A percentile compares a stretch with the other conserved stretches of the same genome.
Evolutionary conservation across 208 protist species (phyloP).

Genomic region (Tritrichomonas foetus): DNA sequence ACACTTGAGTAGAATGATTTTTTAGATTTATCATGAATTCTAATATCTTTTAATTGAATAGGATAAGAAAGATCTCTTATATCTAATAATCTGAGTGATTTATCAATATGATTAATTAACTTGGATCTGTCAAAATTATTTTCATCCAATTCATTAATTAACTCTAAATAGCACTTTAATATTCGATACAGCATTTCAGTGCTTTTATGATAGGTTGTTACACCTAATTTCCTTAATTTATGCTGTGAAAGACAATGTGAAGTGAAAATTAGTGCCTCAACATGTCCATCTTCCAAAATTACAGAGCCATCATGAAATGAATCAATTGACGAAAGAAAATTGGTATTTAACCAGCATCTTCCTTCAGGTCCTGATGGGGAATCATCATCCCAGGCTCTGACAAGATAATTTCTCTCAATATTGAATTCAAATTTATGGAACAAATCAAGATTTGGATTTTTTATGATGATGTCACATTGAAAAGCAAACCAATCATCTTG

Average conservation of each 20-base stretch:
- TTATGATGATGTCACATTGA: background rate
- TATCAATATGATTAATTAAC: background rate
- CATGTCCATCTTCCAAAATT: background rate
- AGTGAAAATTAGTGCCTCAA: conserved; percentile 13
- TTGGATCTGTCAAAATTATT: background rate
- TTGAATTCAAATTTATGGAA: background rate
- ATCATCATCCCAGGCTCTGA: conserved; percentile 13
- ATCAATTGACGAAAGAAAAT: background rate
- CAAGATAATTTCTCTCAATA: background rate
- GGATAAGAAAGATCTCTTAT: background rate
- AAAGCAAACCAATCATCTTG: conserved; percentile 29
- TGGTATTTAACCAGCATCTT: background rate
- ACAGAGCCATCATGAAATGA: background rate
- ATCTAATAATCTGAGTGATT: background rate
- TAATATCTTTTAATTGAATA: background rate
- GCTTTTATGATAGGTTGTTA: background rate
- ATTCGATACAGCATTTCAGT: background rate
- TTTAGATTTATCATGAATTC: background rate
- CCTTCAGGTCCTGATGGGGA: conserved; percentile 22
- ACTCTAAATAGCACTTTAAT: background rate
- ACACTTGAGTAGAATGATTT: background rate
- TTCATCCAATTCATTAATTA: background rate
- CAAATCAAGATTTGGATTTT: background rate
- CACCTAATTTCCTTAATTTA: background rate
- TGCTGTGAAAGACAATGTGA: background rate